Evolutionary conservation across 2,329 filamentous ascomycete genomes (phyloP).

Genomic region (Chalaropsis ovoidea): DNA sequence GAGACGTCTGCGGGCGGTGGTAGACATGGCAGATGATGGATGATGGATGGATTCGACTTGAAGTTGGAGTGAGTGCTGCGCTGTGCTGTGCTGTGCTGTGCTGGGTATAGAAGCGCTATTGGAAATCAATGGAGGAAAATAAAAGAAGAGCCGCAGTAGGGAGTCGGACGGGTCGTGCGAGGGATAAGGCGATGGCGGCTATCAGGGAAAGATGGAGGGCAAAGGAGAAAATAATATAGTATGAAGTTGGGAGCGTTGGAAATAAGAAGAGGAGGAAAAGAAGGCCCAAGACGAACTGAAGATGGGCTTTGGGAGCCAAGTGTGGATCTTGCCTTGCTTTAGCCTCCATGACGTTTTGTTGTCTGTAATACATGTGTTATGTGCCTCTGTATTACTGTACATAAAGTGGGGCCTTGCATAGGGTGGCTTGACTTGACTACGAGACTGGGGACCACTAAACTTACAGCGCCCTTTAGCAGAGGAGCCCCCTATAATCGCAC

Average conservation of each 20-base stretch:
- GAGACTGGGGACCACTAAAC: no score
- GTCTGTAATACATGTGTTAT: constrained; percentile 3
- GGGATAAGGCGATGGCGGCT: neutral
- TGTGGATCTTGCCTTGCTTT: constrained; percentile 1
- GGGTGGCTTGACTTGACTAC: neutral
- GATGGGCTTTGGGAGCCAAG: neutral
- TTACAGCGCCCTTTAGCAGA: no score
- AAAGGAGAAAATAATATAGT: neutral
- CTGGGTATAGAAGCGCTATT: neutral
- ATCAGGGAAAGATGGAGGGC: neutral
- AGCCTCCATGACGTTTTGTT: constrained; percentile 5
- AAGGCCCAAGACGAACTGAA: neutral
- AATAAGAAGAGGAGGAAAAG: neutral
- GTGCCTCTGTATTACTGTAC: neutral
- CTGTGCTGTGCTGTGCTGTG: neutral
- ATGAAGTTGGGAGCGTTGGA: neutral
- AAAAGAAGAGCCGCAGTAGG: neutral
- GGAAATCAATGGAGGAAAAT: neutral
- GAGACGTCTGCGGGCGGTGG: constrained; percentile 83
- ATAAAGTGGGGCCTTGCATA: neutral
- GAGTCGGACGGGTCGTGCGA: neutral
- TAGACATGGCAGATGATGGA: constrained; percentile 51
- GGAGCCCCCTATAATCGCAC: no score
- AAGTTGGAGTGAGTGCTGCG: neutral
- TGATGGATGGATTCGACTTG: neutral